Percentiles rank a stretch among this genome's conserved stretches.
Evolutionary conservation across 2,329 filamentous ascomycete genomes (phyloP).

Genomic region (Coniochaeta prunicola): DNA sequence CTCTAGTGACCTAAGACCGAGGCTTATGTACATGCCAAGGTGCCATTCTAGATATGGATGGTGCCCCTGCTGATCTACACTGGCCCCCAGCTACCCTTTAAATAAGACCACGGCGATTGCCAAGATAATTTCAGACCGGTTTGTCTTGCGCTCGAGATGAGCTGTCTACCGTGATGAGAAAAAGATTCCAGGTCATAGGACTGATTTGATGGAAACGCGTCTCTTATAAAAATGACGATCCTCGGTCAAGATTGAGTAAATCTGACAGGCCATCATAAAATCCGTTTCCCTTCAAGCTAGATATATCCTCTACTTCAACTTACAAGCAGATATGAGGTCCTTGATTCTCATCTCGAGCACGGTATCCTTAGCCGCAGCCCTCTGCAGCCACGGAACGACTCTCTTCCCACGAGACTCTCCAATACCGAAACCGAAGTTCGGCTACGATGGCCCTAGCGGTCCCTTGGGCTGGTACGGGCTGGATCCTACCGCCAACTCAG

Average conservation of each 20-base stretch:
- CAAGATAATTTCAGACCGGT: not conserved
- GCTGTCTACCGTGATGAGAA: not conserved
- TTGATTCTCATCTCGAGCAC: not conserved
- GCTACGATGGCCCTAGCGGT: slow-evolving; percentile 33
- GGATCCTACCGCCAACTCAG: slow-evolving; percentile 28
- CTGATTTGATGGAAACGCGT: not conserved
- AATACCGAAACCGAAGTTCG: slow-evolving; percentile 26
- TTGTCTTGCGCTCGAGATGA: not conserved
- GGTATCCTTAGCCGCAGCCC: slow-evolving; percentile 13
- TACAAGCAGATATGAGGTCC: not conserved
- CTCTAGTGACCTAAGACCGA: not conserved
- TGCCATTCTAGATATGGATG: not conserved
- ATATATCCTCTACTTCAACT: not conserved
- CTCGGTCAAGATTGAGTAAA: not conserved
- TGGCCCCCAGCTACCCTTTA: not conserved
- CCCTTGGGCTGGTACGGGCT: slow-evolving; percentile 47
- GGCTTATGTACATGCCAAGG: not conserved
- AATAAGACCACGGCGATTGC: not conserved
- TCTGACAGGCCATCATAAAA: not conserved
- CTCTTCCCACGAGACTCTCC: slow-evolving; percentile 21
- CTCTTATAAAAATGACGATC: not conserved
- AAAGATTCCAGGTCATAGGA: not conserved
- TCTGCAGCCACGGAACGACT: slow-evolving; percentile 27
- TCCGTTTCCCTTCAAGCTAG: not conserved
- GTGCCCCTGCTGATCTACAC: not conserved